Evolutionary conservation across 805 yeast genomes (phyloP), one percentile per base, ranked within the genome.

Genomic region (Dipodascus albidus): DNA sequence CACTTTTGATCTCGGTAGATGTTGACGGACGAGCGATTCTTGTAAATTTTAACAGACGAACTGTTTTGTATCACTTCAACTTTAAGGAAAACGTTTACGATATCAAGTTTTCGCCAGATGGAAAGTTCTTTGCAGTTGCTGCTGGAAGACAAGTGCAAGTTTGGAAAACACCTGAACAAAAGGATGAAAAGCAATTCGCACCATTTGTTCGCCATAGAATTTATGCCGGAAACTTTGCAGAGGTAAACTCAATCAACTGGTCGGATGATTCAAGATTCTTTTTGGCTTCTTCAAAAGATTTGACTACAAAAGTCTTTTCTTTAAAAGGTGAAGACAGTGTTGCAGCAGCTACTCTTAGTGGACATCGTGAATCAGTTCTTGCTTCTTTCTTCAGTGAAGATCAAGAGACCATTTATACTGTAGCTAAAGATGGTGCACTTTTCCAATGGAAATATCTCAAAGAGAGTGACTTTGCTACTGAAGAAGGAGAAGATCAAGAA

Each of bases 371-470:
- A 66, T 80, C 84, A 55, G 96, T 93, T 1, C 69, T 90, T 48
- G 81, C 80, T 49, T 96, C 98, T 1, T 91, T 87, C 62, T 93
- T 93, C 70, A 82, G 85, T 60, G 76, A 77, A n/a, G 79, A 82
- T 53, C 99, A 93, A 70, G 97, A 93, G 64, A 78, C 81, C 55
- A 87, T 93, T 50, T 91, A 88, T 64, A 90, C 98, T 0, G 77
- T 93, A 17, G 86, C 96, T 65, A 87, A 85, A 67, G 99, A 93
- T 64, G 99, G 98, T 53, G 96, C 99, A 0, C 71, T 91, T 53
- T 87, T 90, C 65, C 79, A 79, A 62, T 93, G 99, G 98, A 89
- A 87, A 64, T 93, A 85, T 65, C 77, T 84, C 1, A 74, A 68
- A 15, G 72, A 68, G 4, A 71, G 67, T 15, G 69, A 64, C n/a